Conservation (phyloP, 805 yeast species). For the Ogataea paradorogensis region DNA sequence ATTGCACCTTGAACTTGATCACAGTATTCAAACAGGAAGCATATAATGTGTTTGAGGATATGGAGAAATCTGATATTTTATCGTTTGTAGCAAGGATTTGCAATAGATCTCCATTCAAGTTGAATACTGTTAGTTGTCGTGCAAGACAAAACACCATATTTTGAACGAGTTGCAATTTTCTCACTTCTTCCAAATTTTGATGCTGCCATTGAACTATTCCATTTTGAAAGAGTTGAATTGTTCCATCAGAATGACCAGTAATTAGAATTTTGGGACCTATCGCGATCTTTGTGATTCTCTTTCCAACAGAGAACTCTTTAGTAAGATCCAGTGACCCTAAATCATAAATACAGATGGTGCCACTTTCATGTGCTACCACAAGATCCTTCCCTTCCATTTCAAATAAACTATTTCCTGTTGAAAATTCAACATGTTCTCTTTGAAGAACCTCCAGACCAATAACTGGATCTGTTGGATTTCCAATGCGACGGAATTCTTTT, state of each 20-base stretch:
- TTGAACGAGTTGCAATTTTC: background rate
- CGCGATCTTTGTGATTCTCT: conserved; percentile 11
- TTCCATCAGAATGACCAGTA: conserved; percentile 23
- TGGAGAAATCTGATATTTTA: background rate
- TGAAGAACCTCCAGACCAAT: conserved; percentile 24
- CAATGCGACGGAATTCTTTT: conserved; percentile 38
- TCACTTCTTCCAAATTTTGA: background rate
- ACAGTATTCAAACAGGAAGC: background rate
- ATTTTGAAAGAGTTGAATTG: background rate
- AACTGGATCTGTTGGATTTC: conserved; percentile 36
- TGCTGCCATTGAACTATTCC: background rate
- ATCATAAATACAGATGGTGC: conserved; percentile 44
- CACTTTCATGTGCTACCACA: conserved; percentile 43
- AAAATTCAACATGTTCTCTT: background rate
- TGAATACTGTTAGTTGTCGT: background rate
- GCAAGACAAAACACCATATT: background rate
- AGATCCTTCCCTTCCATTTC: conserved; percentile 46
- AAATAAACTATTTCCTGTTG: conserved; percentile 35
- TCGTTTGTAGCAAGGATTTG: background rate
- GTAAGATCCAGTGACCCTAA: conserved; percentile 24
- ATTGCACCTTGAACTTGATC: background rate
- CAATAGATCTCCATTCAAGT: background rate
- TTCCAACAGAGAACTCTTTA: conserved; percentile 22
- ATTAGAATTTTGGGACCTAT: conserved; percentile 4
- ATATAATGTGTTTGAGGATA: background rate